phyloP scores from a whole-genome alignment of 805 yeast genomes.

The Candida alai region DNA sequence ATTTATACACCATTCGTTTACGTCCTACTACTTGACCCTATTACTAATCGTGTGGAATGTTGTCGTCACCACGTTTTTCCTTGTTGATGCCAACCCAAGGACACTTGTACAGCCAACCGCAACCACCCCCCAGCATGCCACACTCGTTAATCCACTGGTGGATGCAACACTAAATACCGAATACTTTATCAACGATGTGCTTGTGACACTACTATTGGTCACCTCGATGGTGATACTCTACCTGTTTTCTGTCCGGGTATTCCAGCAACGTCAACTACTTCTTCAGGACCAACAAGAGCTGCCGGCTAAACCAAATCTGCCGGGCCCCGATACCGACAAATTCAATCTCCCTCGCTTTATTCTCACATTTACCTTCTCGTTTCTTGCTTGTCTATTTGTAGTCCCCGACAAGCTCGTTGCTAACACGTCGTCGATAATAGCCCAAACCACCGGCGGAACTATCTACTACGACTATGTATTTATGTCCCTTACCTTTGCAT shows the following conservation, averaged over 20 bases:
- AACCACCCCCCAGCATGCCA: neutral
- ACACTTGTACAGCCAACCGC: neutral
- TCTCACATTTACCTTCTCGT: conserved; percentile 3
- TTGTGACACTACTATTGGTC: conserved; percentile 7
- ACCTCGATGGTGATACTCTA: conserved; percentile 13
- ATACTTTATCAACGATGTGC: conserved; percentile 13
- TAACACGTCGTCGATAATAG: conserved; percentile 19
- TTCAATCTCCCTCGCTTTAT: neutral
- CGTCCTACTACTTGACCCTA: neutral
- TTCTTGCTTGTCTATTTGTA: neutral
- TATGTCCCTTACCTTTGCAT: conserved; percentile 15
- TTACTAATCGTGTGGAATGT: conserved; percentile 2
- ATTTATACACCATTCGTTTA: neutral
- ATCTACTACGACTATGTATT: conserved; percentile 26
- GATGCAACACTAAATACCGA: conserved; percentile 6
- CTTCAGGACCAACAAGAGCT: neutral
- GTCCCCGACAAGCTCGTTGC: conserved; percentile 15
- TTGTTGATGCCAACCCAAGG: neutral
- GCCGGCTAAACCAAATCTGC: neutral
- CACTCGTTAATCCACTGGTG: conserved; percentile 2
- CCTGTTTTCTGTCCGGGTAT: conserved; percentile 11
- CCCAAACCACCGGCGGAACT: conserved; percentile 3
- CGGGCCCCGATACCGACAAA: neutral
- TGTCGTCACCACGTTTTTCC: neutral
- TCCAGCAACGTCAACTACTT: too few species aligned